Percentiles rank a stretch among this genome's conserved stretches.
These are phyloP conservation scores for Naganishia sp. DNA, from an alignment of 1,284 basidiomycete species.

Conservation along the genomic window DNA sequence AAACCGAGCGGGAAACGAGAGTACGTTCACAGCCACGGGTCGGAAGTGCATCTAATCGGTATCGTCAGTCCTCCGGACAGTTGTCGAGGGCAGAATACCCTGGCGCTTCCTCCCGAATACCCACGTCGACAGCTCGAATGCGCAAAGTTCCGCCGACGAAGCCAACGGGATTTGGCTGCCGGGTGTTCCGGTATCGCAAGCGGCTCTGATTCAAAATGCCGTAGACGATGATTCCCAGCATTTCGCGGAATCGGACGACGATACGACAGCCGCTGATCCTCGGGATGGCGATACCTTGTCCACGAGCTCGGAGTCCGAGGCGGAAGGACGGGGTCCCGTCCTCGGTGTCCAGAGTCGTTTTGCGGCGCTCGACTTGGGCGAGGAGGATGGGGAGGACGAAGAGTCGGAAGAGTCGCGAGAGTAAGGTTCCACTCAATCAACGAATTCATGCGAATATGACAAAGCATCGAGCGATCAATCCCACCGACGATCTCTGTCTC, in stretches of 20 bases:
- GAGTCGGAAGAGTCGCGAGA: slow-evolving; percentile 6
- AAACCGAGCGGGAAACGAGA: slow-evolving; percentile 81
- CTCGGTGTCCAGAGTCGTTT: slow-evolving; percentile 22
- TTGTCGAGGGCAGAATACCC: slow-evolving; percentile 73
- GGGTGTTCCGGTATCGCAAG: background rate
- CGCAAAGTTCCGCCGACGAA: slow-evolving; percentile 22
- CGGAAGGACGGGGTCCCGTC: background rate
- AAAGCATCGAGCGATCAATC: background rate
- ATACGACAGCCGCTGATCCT: background rate
- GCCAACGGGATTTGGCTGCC: slow-evolving; percentile 28
- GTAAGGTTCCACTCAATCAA: background rate
- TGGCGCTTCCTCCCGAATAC: slow-evolving; percentile 71
- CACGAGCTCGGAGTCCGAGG: background rate
- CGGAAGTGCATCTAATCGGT: background rate
- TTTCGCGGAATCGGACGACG: background rate
- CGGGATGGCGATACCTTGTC: background rate
- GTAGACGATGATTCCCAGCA: slow-evolving; percentile 3
- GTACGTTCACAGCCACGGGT: slow-evolving; percentile 58
- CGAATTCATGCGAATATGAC: background rate
- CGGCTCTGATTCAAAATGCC: slow-evolving; percentile 8
- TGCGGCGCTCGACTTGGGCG: slow-evolving; percentile 15
- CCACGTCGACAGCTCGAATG: background rate
- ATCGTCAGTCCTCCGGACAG: slow-evolving; percentile 66
- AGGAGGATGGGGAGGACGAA: background rate
- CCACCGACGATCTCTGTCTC: slow-evolving; percentile 2